phyloP scores from a whole-genome alignment of 1,284 basidiomycete species.

The Melampsora americana region DNA sequence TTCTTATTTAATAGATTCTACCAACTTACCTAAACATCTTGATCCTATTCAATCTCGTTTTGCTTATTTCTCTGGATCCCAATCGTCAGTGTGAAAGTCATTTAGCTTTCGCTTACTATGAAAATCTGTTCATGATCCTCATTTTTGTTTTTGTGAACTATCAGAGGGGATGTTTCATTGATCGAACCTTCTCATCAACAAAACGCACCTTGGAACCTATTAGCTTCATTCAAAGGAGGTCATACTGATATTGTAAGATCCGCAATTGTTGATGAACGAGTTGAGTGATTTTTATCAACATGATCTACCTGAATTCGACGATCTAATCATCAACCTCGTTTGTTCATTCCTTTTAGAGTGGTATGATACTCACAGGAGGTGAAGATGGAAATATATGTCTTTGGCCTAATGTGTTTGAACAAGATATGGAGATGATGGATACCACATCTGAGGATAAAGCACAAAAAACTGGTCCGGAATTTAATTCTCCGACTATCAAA shows the following conservation, averaged over 20 bases:
- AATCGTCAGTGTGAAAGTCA: not conserved
- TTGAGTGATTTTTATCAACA: not conserved
- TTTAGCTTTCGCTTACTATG: not conserved
- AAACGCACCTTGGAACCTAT: not conserved
- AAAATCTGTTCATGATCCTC: too few relatives aligned
- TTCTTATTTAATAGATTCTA: conserved; percentile 20
- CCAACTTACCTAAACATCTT: not conserved
- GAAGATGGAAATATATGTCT: conserved; percentile 36
- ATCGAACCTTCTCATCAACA: conserved; percentile 7
- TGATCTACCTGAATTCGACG: not conserved
- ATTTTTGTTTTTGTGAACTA: not conserved
- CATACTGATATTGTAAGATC: conserved; percentile 34
- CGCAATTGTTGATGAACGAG: conserved; percentile 17
- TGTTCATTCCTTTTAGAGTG: not conserved
- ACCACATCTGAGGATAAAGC: not conserved
- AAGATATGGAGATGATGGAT: not conserved
- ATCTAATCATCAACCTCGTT: not conserved
- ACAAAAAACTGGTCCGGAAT: not conserved
- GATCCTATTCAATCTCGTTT: conserved; percentile 8
- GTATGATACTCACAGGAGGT: conserved; percentile 22
- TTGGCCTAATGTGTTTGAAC: conserved; percentile 21
- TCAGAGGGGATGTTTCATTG: conserved; percentile 18
- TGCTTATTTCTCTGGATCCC: conserved; percentile 29
- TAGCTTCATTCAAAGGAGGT: conserved; percentile 21
- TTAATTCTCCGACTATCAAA: not conserved